Conservation (phyloP, 2,329 filamentous ascomycete genomes). For the Phaeosphaeriaceae sp. region DNA sequence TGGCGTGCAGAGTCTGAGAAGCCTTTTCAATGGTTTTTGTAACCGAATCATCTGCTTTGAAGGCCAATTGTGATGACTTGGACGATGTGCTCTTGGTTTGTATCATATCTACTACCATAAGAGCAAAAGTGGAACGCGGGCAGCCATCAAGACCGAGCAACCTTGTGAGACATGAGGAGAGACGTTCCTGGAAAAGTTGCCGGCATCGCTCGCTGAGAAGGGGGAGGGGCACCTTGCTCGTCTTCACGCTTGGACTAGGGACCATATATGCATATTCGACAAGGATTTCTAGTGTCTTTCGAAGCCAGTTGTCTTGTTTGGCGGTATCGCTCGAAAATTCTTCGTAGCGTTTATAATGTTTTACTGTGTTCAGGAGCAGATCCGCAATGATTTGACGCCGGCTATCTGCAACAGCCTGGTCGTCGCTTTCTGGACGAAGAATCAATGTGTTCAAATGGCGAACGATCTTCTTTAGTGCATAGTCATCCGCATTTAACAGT, state of each 20-base stretch:
- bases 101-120: conserved; percentile 39
- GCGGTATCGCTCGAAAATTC: conserved; percentile 25
- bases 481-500: conserved; percentile 64
- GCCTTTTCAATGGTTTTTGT: conserved; percentile 45
- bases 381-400: conserved; percentile 59
- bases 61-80: conserved; percentile 52
- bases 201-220: conserved; percentile 56
- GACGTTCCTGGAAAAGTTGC: conserved; percentile 60
- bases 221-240: conserved; percentile 50
- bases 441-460: conserved; percentile 58
- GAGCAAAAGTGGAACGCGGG: conserved; percentile 33
- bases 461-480: conserved; percentile 58
- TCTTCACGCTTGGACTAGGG: conserved; percentile 40
- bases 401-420: conserved; percentile 54
- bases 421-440: conserved; percentile 52
- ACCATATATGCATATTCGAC: conserved; percentile 60
- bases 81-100: conserved; percentile 29
- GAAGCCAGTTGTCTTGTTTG: conserved; percentile 51
- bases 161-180: conserved; percentile 62
- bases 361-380: conserved; percentile 59
- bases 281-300: conserved; percentile 53
- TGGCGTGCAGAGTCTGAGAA: conserved; percentile 37
- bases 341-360: conserved; percentile 46
- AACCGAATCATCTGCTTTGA: conserved; percentile 56
- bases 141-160: conserved; percentile 47